phyloP scores from a whole-genome alignment of 345 rosid genomes.

The Eucalyptus globulus region DNA sequence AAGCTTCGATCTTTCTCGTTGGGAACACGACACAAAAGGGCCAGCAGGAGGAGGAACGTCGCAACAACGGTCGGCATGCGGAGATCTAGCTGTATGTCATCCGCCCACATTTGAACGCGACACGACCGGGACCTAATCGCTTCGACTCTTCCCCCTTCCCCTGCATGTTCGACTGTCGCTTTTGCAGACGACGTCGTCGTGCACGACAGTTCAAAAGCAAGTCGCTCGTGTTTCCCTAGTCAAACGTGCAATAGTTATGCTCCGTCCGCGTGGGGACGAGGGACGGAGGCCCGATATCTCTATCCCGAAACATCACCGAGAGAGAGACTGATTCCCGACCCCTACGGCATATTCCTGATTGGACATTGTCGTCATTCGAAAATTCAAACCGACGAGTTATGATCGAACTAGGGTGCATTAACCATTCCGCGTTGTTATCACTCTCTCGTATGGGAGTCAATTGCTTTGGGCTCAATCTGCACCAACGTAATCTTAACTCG shows the following conservation, averaged over 20 bases:
- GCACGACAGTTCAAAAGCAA: background rate
- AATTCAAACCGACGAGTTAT: background rate
- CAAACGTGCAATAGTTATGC: background rate
- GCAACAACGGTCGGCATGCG: background rate
- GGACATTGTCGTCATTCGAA: background rate
- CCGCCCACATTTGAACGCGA: background rate
- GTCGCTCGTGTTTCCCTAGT: background rate
- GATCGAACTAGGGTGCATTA: background rate
- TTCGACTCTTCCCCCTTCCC: background rate
- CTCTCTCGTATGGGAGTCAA: background rate
- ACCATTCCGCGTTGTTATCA: accelerated
- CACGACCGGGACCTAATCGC: background rate
- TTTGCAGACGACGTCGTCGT: background rate
- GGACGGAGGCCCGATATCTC: no score
- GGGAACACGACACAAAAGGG: background rate
- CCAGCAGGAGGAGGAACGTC: background rate
- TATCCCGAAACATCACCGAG: background rate
- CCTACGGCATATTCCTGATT: background rate
- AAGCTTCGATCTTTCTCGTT: background rate
- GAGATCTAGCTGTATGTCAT: background rate
- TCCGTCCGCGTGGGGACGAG: no score
- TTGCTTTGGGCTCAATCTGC: background rate
- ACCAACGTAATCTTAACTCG: background rate
- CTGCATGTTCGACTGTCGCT: background rate
- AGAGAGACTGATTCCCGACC: background rate